Evolutionary conservation across 1,284 basidiomycete genomes (phyloP).

Genomic region (Sutorius eximius): DNA sequence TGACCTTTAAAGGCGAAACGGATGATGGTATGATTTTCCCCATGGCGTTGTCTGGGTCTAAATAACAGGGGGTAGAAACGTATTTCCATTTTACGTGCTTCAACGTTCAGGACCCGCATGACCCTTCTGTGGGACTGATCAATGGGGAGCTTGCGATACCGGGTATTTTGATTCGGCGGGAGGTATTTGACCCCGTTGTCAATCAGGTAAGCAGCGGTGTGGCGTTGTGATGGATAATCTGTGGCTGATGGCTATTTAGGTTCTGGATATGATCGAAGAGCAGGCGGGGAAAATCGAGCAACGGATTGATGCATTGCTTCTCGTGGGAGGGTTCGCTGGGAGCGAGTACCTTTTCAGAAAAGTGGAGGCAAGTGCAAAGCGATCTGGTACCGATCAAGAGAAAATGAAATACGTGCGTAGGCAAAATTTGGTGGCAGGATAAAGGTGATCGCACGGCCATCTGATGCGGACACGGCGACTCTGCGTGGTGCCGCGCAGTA

Average conservation of each 20-base stretch:
- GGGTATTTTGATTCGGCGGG: conserved; percentile 68
- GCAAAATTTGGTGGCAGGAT: conserved; percentile 64
- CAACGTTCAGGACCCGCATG: conserved; percentile 74
- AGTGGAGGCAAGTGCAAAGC: conserved; percentile 55
- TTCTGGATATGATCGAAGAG: conserved; percentile 71
- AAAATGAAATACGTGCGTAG: conserved; percentile 36
- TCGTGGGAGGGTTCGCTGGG: conserved; percentile 84
- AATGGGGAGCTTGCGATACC: conserved; percentile 81
- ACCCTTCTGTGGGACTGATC: conserved; percentile 68
- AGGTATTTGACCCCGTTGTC: conserved; percentile 81
- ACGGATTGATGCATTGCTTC: conserved; percentile 71
- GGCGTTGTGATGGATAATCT: conserved; percentile 15
- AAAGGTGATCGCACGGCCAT: conserved; percentile 70
- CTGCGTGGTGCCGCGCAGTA: conserved; percentile 80
- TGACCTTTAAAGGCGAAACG: conserved; percentile 63
- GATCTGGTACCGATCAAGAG: conserved; percentile 8
- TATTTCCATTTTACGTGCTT: conserved; percentile 84
- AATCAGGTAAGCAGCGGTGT: conserved; percentile 50
- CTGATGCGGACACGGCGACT: conserved; percentile 82
- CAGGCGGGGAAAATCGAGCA: conserved; percentile 65
- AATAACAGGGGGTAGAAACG: conserved; percentile 48
- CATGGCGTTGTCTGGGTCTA: conserved; percentile 9
- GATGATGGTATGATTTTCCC: conserved; percentile 60
- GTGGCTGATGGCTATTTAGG: conserved; percentile 42
- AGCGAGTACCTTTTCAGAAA: conserved; percentile 77